Evolutionary conservation across 2,329 filamentous ascomycete genomes (phyloP).

Genomic region (Xylaria sp.): DNA sequence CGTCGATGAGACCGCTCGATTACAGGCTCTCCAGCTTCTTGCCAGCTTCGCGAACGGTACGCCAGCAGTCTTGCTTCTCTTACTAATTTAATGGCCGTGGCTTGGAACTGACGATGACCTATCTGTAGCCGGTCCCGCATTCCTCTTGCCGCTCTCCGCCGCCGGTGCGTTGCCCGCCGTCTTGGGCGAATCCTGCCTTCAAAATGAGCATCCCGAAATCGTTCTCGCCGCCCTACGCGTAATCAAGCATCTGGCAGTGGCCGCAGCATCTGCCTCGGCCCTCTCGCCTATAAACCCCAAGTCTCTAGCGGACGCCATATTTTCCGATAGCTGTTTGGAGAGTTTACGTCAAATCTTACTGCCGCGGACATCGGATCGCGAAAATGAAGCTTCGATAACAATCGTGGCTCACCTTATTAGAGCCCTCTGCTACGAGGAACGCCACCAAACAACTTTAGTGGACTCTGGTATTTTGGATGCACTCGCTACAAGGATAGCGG

Average conservation of each 20-base stretch:
- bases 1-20: slow-evolving; percentile 73
- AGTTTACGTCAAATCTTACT: slow-evolving; percentile 73
- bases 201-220: slow-evolving; percentile 71
- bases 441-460: slow-evolving; percentile 76
- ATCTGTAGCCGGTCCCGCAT: slow-evolving; percentile 77
- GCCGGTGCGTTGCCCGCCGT: slow-evolving; percentile 75
- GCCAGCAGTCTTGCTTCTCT: slow-evolving; percentile 35
- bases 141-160: slow-evolving; percentile 77
- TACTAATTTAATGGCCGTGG: slow-evolving; percentile 22
- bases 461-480: slow-evolving; percentile 80
- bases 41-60: slow-evolving; percentile 86
- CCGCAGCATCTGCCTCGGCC: slow-evolving; percentile 66
- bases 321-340: slow-evolving; percentile 68
- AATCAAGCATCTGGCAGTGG: slow-evolving; percentile 76
- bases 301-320: slow-evolving; percentile 71
- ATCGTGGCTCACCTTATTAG: slow-evolving; percentile 67
- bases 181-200: slow-evolving; percentile 74
- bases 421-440: slow-evolving; percentile 72
- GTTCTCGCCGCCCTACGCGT: slow-evolving; percentile 78
- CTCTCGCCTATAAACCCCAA: slow-evolving; percentile 59
- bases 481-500: slow-evolving; percentile 77
- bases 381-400: slow-evolving; percentile 69
- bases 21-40: slow-evolving; percentile 86
- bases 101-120: slow-evolving; percentile 33
- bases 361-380: slow-evolving; percentile 62